Evolutionary conservation across 1,284 basidiomycete genomes (phyloP).

Genomic region (Melampsora allii-populina): DNA sequence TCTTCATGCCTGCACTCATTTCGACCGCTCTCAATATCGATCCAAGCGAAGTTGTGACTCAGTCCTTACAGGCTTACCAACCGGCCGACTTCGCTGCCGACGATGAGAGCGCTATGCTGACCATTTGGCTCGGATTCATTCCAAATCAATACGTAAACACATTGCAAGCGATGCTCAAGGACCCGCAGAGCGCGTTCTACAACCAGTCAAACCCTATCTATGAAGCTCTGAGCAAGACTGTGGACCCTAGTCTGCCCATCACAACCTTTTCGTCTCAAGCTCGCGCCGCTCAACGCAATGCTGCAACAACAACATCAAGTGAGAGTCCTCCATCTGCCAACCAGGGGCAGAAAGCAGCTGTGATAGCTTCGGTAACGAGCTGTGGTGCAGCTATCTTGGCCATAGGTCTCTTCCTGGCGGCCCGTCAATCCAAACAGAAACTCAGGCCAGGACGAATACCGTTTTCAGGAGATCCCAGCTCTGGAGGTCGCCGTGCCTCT

Average conservation of each 20-base stretch:
- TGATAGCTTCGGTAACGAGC: slow-evolving; percentile 30
- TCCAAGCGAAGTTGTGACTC: slow-evolving; percentile 51
- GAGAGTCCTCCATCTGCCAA: slow-evolving; percentile 4
- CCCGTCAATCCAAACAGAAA: slow-evolving; percentile 7
- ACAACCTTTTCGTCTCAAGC: slow-evolving; percentile 10
- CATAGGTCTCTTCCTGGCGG: slow-evolving; percentile 15
- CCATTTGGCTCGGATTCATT: slow-evolving; percentile 55
- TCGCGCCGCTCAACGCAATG: slow-evolving; percentile 14
- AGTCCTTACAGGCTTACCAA: slow-evolving; percentile 54
- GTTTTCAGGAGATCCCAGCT: neutral
- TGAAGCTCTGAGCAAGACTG: slow-evolving; percentile 45
- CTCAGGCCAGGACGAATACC: neutral
- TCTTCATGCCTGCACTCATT: slow-evolving; percentile 47
- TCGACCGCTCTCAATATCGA: slow-evolving; percentile 44
- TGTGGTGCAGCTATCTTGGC: slow-evolving; percentile 29
- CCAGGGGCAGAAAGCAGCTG: slow-evolving; percentile 23
- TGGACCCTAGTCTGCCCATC: slow-evolving; percentile 46
- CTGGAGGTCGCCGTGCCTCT: slow-evolving; percentile 14
- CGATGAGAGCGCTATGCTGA: slow-evolving; percentile 50
- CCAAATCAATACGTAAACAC: slow-evolving; percentile 52
- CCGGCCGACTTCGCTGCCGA: slow-evolving; percentile 53
- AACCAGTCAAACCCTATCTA: slow-evolving; percentile 51
- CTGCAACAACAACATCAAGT: neutral
- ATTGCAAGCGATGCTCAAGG: slow-evolving; percentile 51
- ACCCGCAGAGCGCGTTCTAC: slow-evolving; percentile 53